Conservation (phyloP, 1,139 yeast genomes). For the Ogataea hybrid region DNA sequence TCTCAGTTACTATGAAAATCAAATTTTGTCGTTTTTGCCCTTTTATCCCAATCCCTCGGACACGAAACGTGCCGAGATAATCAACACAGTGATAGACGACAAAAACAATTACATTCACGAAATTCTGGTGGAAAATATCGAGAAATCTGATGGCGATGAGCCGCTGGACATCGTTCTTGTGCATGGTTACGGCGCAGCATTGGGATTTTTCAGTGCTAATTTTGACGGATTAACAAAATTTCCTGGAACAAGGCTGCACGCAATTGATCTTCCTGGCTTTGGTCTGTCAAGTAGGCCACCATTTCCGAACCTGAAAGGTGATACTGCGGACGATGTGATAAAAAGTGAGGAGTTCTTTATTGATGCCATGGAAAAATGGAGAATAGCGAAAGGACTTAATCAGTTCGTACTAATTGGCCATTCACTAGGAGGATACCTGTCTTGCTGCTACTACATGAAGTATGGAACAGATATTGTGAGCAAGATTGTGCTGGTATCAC, state of each 20-base stretch:
- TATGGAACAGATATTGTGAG: conserved; percentile 69
- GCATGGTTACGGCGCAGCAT: conserved; percentile 91
- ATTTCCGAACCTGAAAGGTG: conserved; percentile 37
- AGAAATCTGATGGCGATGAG: conserved; percentile 25
- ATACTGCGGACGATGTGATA: conserved; percentile 33
- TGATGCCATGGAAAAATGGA: conserved; percentile 81
- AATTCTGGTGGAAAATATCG: conserved; percentile 46
- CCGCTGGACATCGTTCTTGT: conserved; percentile 57
- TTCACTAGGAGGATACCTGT: conserved; percentile 88
- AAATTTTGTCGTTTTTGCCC: conserved; percentile 50
- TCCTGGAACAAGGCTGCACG: conserved; percentile 53
- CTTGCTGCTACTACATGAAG: conserved; percentile 72
- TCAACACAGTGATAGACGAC: conserved; percentile 48
- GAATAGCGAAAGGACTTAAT: conserved; percentile 51
- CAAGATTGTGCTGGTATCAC: conserved; percentile 72
- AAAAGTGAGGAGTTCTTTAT: conserved; percentile 72
- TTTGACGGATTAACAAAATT: conserved; percentile 51
- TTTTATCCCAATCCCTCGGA: conserved; percentile 58
- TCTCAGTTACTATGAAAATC: conserved; percentile 40
- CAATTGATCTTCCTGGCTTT: conserved; percentile 81
- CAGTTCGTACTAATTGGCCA: conserved; percentile 80
- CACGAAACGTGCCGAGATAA: conserved; percentile 44
- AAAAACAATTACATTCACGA: conserved; percentile 57
- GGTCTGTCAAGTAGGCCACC: conserved; percentile 73
- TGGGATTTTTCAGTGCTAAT: conserved; percentile 82